A percentile compares a stretch with the other conserved stretches of the same genome.
These are phyloP conservation scores for Carex myosuroides DNA, from an alignment of 176 grass and related monocot genomes.

Conservation along the genomic window DNA sequence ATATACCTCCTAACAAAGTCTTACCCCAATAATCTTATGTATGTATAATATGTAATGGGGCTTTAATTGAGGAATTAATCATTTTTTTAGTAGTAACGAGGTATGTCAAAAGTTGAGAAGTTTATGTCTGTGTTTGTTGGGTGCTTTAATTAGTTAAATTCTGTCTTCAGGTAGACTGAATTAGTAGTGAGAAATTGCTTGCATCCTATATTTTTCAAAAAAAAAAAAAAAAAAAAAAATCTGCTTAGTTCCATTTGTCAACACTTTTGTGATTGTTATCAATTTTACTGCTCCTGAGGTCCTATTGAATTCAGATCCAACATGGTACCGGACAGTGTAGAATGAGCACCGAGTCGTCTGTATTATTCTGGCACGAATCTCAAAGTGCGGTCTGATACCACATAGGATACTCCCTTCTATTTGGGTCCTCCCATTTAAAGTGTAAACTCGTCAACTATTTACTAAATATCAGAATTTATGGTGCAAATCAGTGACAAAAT, in stretches of 20 bases:
- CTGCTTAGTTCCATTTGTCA: not conserved
- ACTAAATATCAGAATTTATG: not conserved
- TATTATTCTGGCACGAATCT: too few species aligned
- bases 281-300: not conserved
- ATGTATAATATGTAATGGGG: not conserved
- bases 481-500: too few species aligned
- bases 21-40: slow-evolving; percentile 38
- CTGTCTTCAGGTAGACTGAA: not conserved
- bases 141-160: not conserved
- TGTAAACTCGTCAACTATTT: not conserved
- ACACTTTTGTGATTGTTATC: not conserved
- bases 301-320: not conserved
- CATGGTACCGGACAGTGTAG: too few species aligned
- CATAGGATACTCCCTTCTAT: too few species aligned
- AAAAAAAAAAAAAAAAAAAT: too few species aligned
- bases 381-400: too few species aligned
- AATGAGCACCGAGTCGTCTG: too few species aligned
- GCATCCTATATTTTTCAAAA: not conserved
- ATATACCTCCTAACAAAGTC: slow-evolving; percentile 79
- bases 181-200: not conserved
- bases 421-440: not conserved
- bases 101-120: not conserved
- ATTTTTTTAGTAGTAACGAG: not conserved
- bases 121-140: not conserved
- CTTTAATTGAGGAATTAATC: not conserved